These are phyloP conservation scores for Nepenthes alata DNA, from an alignment of 179 eudicot genomes.

Conservation along the genomic window DNA sequence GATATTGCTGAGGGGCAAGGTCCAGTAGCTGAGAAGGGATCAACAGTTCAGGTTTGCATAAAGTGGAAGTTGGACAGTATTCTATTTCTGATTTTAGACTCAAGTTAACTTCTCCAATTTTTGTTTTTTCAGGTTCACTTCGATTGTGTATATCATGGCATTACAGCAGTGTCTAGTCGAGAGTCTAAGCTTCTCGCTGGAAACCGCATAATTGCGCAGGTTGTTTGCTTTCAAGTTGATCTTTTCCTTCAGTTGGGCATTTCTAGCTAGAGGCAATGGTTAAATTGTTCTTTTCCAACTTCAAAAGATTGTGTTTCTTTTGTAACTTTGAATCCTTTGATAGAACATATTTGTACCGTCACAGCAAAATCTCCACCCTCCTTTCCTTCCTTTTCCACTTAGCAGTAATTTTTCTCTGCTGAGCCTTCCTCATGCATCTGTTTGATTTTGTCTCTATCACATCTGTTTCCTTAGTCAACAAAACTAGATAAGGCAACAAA, in stretches of 20 bases:
- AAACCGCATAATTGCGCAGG: constrained; percentile 90
- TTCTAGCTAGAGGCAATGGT: too few relatives aligned
- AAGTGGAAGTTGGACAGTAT: not conserved
- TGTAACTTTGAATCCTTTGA: too few relatives aligned
- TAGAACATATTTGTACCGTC: too few relatives aligned
- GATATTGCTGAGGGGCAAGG: constrained; percentile 80
- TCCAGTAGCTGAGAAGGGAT: constrained; percentile 66
- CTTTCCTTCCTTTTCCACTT: too few relatives aligned
- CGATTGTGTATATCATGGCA: constrained; percentile 71
- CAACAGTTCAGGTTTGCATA: constrained; percentile 66
- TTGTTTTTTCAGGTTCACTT: constrained; percentile 63
- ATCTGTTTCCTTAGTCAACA: too few relatives aligned
- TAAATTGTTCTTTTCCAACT: too few relatives aligned
- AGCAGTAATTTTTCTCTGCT: too few relatives aligned
- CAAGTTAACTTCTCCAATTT: constrained; percentile 2
- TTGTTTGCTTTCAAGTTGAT: constrained; percentile 15
- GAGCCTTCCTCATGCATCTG: too few relatives aligned
- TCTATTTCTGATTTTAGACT: not conserved
- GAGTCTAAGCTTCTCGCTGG: constrained; percentile 95
- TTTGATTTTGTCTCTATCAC: too few relatives aligned
- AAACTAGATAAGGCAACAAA: too few relatives aligned
- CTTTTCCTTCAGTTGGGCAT: not conserved
- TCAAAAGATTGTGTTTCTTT: too few relatives aligned
- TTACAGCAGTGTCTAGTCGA: constrained; percentile 86
- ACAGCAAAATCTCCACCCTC: too few relatives aligned